These are phyloP conservation scores for Setaria viridis DNA, from an alignment of 202 grass and related monocot species.

Conservation along the genomic window DNA sequence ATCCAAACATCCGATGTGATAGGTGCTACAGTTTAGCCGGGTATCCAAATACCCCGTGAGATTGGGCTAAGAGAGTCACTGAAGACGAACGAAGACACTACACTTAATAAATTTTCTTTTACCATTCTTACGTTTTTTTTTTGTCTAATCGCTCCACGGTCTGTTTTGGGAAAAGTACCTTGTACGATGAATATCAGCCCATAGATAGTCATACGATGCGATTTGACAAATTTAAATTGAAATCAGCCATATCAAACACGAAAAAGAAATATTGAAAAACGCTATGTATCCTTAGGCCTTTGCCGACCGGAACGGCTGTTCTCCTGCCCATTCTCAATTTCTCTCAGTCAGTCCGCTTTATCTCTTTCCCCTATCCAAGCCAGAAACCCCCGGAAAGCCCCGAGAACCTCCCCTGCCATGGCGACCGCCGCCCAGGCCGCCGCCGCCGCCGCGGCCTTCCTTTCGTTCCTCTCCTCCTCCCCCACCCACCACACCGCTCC, in stretches of 20 bases:
- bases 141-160: too few relatives aligned
- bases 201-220: too few relatives aligned
- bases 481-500: slow-evolving; percentile 25
- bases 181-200: too few relatives aligned
- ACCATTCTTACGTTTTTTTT: too few relatives aligned
- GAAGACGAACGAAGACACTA: too few relatives aligned
- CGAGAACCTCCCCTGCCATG: slow-evolving; percentile 40
- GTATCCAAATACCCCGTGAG: too few relatives aligned
- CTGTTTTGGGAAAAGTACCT: too few relatives aligned
- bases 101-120: too few relatives aligned
- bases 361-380: slow-evolving; percentile 44
- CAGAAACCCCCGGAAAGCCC: background rate
- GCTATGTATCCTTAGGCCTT: background rate
- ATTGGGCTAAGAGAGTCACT: too few relatives aligned
- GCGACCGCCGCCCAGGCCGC: slow-evolving; percentile 48
- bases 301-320: background rate
- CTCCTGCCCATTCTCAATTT: background rate
- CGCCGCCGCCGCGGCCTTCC: slow-evolving; percentile 47
- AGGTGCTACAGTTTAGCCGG: too few relatives aligned
- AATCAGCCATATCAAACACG: background rate
- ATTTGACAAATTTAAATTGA: background rate
- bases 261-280: background rate
- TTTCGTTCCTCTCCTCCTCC: slow-evolving; percentile 41
- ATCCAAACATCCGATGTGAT: too few relatives aligned
- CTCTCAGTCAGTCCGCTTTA: background rate